Conservation (phyloP, 352 stramenopile genomes). For the Globisporangium iwayamae region DNA sequence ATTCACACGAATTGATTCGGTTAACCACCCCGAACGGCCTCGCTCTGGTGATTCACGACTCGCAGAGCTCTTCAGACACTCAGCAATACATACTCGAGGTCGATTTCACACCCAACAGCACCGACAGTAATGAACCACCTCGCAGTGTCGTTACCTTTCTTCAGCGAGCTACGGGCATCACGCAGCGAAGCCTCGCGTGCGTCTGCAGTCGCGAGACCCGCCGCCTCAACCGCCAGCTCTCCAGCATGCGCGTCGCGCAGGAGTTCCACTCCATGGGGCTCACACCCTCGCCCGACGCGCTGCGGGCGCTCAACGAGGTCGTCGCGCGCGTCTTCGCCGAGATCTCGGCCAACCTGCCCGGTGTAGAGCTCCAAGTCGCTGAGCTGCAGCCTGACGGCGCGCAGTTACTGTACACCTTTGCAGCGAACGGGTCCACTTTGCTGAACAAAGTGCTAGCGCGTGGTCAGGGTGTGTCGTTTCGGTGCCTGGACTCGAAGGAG, state of each 20-base stretch:
- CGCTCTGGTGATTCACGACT: slow-evolving; percentile 29
- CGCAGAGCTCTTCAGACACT: slow-evolving; percentile 11
- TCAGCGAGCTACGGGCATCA: slow-evolving; percentile 29
- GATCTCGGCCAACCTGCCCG: slow-evolving; percentile 44
- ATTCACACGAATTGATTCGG: neutral
- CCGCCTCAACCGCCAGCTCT: slow-evolving; percentile 23
- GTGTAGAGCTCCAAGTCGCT: slow-evolving; percentile 48
- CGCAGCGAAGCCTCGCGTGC: slow-evolving; percentile 37
- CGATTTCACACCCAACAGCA: slow-evolving; percentile 17
- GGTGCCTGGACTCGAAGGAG: slow-evolving; percentile 41
- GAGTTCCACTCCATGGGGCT: slow-evolving; percentile 37
- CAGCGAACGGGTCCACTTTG: slow-evolving; percentile 32
- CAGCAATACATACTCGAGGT: slow-evolving; percentile 45
- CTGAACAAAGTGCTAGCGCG: slow-evolving; percentile 31
- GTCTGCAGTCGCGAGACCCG: slow-evolving; percentile 53
- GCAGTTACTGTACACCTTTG: slow-evolving; percentile 53
- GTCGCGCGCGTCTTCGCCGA: slow-evolving; percentile 39
- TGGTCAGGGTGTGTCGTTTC: slow-evolving; percentile 52
- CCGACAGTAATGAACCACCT: slow-evolving; percentile 9
- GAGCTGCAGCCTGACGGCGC: slow-evolving; percentile 48
- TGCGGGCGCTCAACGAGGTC: slow-evolving; percentile 43
- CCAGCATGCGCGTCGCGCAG: slow-evolving; percentile 20
- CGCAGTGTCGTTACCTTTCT: slow-evolving; percentile 24
- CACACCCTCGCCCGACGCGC: slow-evolving; percentile 49
- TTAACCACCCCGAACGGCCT: slow-evolving; percentile 30